phyloP scores from a whole-genome alignment of 2,329 filamentous ascomycete genomes.

The Fusarium acutatum region DNA sequence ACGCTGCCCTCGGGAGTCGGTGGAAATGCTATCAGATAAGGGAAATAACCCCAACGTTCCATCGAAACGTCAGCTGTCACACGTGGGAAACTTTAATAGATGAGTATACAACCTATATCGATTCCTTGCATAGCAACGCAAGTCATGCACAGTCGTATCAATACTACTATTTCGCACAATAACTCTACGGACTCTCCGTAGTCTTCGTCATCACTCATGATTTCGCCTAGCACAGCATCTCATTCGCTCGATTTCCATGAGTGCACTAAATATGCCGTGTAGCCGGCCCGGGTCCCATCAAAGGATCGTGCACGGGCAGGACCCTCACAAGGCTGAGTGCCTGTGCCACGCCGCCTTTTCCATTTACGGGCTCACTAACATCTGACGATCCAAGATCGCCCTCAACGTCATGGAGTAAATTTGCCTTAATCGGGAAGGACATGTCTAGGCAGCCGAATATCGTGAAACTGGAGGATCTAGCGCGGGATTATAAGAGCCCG shows the following conservation, averaged over 20 bases:
- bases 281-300: background rate
- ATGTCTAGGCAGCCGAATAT: background rate
- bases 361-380: background rate
- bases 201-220: background rate
- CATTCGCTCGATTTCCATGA: too few species aligned
- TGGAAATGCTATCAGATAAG: background rate
- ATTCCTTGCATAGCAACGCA: background rate
- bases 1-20: background rate
- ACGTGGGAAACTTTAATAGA: background rate
- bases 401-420: background rate
- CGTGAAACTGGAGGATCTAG: background rate
- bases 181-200: background rate
- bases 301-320: background rate
- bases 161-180: background rate
- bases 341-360: background rate
- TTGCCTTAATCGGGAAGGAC: background rate
- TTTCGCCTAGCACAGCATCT: background rate
- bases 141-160: background rate
- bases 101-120: background rate
- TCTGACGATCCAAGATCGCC: background rate
- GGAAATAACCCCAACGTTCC: background rate
- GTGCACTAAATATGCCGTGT: background rate
- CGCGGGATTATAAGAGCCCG: background rate
- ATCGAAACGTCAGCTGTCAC: background rate
- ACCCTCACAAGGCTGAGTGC: background rate